Conservation (phyloP, 2,329 filamentous ascomycete genomes). For the Incumbomyces delicatus region DNA sequence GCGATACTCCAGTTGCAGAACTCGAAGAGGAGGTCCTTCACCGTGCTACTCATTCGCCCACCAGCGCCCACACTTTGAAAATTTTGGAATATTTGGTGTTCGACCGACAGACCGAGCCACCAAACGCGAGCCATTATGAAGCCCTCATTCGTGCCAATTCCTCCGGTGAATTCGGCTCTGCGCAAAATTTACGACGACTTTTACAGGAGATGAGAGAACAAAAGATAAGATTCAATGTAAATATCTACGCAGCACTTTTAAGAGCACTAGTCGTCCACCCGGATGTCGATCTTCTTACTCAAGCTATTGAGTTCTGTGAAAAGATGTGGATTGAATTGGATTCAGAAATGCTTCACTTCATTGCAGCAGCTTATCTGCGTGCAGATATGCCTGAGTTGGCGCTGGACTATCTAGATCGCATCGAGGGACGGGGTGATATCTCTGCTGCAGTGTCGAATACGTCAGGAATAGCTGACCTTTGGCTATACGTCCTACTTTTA, state of each 20-base stretch:
- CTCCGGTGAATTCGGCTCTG: slow-evolving; percentile 54
- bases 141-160: slow-evolving; percentile 64
- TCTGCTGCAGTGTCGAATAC: neutral
- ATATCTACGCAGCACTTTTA: slow-evolving; percentile 60
- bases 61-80: slow-evolving; percentile 9
- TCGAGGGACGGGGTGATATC: neutral
- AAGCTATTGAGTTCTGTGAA: slow-evolving; percentile 1
- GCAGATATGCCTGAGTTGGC: slow-evolving; percentile 2
- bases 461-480: slow-evolving; percentile 1
- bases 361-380: neutral
- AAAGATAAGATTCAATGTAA: slow-evolving; percentile 53
- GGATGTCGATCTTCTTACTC: neutral
- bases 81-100: slow-evolving; percentile 31
- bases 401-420: slow-evolving; percentile 1
- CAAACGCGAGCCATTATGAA: slow-evolving; percentile 49
- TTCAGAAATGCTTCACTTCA: slow-evolving; percentile 3
- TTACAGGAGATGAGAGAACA: slow-evolving; percentile 60
- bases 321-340: neutral
- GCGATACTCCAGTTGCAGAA: slow-evolving; percentile 8
- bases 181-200: slow-evolving; percentile 51
- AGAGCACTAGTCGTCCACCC: slow-evolving; percentile 15
- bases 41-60: slow-evolving; percentile 10
- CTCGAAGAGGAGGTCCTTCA: slow-evolving; percentile 15
- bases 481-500: slow-evolving; percentile 3
- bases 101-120: slow-evolving; percentile 26